phyloP scores from a whole-genome alignment of 208 protist species.

The Blastocrithidia nonstop region DNA sequence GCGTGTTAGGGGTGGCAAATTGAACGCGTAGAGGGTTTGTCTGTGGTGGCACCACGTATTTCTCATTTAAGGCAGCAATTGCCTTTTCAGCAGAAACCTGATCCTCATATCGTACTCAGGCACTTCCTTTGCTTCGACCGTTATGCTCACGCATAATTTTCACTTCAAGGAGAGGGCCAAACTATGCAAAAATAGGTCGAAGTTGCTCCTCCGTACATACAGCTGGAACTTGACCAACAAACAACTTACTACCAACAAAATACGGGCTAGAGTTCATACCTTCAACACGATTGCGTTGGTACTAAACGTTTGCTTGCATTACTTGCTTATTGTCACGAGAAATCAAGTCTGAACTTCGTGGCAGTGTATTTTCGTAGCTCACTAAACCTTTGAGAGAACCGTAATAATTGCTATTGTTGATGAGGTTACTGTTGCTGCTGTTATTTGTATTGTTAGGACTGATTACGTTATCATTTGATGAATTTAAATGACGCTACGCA shows the following conservation, averaged over 20 bases:
- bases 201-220: conserved; percentile 78
- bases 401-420: no score
- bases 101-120: conserved; percentile 67
- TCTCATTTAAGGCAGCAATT: conserved; percentile 60
- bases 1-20: conserved; percentile 28
- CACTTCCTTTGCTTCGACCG: conserved; percentile 60
- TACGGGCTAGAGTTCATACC: no score
- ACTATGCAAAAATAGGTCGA: conserved; percentile 42
- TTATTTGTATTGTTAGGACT: no score
- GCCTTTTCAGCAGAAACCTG: conserved; percentile 37
- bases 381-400: no score
- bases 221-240: conserved; percentile 77
- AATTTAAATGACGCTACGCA: no score
- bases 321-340: no score
- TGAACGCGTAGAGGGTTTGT: conserved; percentile 73
- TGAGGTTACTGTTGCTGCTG: no score
- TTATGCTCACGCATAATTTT: conserved; percentile 72
- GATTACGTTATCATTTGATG: no score
- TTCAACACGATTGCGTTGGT: no score
- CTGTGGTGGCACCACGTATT: conserved; percentile 66
- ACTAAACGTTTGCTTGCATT: no score
- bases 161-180: conserved; percentile 56
- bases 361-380: no score
- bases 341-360: no score
- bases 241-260: conserved; percentile 66